phyloP scores from a whole-genome alignment of 371 early-diverging fungal genomes.

The Cokeromyces recurvatus region DNA sequence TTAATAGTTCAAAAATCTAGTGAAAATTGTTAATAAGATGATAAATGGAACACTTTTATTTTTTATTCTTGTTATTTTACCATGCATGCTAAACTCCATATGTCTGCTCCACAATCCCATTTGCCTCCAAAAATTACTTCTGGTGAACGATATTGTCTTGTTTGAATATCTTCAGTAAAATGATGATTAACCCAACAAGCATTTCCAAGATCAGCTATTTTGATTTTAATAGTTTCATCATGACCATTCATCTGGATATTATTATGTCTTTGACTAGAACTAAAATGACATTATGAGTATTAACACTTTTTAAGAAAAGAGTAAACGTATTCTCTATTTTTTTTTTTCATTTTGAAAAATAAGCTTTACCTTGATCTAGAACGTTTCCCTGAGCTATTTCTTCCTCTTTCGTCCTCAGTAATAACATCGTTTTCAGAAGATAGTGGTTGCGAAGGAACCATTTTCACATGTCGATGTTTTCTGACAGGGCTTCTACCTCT shows the following conservation, averaged over 20 bases:
- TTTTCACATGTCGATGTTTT: constrained; percentile 23
- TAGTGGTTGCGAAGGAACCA: constrained; percentile 36
- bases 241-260: constrained; percentile 1
- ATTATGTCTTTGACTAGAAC: too few species aligned
- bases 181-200: constrained; percentile 96
- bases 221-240: constrained; percentile 61
- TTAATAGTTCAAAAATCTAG: constrained; percentile 80
- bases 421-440: constrained; percentile 11
- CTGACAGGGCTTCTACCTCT: constrained; percentile 31
- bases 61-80: constrained; percentile 25
- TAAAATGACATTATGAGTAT: too few species aligned
- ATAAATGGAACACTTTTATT: background rate
- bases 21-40: background rate
- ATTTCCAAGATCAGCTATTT: constrained; percentile 97
- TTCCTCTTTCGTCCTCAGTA: constrained; percentile 11
- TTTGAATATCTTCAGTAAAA: constrained; percentile 96
- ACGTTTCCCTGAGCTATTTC: constrained; percentile 7
- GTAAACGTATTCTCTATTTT: too few species aligned
- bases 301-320: too few species aligned
- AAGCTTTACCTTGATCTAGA: constrained; percentile 10
- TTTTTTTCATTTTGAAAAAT: background rate
- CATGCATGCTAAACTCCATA: constrained; percentile 98
- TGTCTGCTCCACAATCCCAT: constrained; percentile 92
- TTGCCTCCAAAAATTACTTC: constrained; percentile 95
- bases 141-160: constrained; percentile 97